Conservation (phyloP, 2,329 filamentous ascomycete genomes). For the Aureobasidium pullulans region DNA sequence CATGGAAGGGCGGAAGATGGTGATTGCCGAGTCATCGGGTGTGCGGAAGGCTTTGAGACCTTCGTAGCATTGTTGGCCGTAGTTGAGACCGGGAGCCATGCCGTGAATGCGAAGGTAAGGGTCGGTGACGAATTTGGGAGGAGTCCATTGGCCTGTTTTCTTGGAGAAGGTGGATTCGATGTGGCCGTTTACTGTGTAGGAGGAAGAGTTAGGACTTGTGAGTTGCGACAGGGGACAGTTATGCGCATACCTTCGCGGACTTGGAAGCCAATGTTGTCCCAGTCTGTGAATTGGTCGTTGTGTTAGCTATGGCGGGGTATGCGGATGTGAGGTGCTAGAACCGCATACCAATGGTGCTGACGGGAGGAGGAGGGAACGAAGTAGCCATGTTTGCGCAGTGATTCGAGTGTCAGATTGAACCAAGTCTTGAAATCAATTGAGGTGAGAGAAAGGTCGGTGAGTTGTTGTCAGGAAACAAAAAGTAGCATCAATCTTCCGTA, state of each 20-base stretch:
- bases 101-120: slow-evolving; percentile 86
- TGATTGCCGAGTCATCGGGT: slow-evolving; percentile 61
- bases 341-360: slow-evolving; percentile 60
- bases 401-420: background rate
- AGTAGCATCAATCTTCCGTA: background rate
- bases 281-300: slow-evolving; percentile 51
- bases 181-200: slow-evolving; percentile 75
- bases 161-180: slow-evolving; percentile 79
- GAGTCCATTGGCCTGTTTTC: slow-evolving; percentile 67
- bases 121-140: slow-evolving; percentile 70
- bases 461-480: background rate
- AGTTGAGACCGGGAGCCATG: slow-evolving; percentile 92
- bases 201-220: slow-evolving; percentile 1
- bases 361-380: slow-evolving; percentile 66
- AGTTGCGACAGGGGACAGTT: background rate
- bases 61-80: slow-evolving; percentile 95
- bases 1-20: slow-evolving; percentile 78
- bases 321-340: background rate
- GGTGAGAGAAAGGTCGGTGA: background rate
- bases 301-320: slow-evolving; percentile 1
- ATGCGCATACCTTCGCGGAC: slow-evolving; percentile 68
- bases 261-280: slow-evolving; percentile 86
- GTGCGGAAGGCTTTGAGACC: slow-evolving; percentile 94
- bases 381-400: slow-evolving; percentile 22
- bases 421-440: background rate